Evolutionary conservation across 2,329 filamentous ascomycete species (phyloP), one percentile per base, ranked within the genome.

Genomic region (Trichophyton benhamiae): DNA sequence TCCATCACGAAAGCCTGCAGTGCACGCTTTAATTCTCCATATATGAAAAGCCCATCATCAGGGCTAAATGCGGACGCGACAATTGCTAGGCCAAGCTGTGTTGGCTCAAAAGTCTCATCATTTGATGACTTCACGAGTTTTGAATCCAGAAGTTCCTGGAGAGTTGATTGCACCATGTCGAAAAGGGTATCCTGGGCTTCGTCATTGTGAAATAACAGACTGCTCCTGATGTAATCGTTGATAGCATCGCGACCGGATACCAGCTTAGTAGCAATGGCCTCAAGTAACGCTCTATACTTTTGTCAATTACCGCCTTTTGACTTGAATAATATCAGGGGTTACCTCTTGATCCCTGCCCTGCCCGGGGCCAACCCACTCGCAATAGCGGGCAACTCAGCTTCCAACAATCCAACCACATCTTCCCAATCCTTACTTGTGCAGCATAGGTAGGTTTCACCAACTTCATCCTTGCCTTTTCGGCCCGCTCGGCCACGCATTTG

Each of bases 401-500:
- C 82, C 77, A 91, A 82, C 44, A 91, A 75, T 61, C 87, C 83
- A 36, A 87, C 79, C 3, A 90, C 86, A 15, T 82, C 82, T 68
- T 88, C 85, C 13, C 91, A 72, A 66, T 91, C 88, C 8, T 77
- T 73, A 67, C 84, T 81, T 33, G 84, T 81, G 68, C 87, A 91
- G 69, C 87, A 90, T 0, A 91, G 76, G 70, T 87, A 91, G 1
- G 87, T 91, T 74, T 91, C 88, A 1, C 88, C 88, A 55, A 88
- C 76, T 58, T 88, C 86, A 61, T 89, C 87, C 68, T 89, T 91
- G 57, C 88, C 88, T 72, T 90, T 90, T 60, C 88, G 81, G 5
- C 88, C 88, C 20, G 88, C 88, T 63, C 88, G 81, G 2, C 88
- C 88, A 68, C 87, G 82, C 88, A 91, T 91, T 72, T 91, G 88